A percentile compares a stretch with the other conserved stretches of the same genome.
These are phyloP conservation scores for Melampsora larici-populina DNA, from an alignment of 1,284 basidiomycete genomes.

Conservation along the genomic window DNA sequence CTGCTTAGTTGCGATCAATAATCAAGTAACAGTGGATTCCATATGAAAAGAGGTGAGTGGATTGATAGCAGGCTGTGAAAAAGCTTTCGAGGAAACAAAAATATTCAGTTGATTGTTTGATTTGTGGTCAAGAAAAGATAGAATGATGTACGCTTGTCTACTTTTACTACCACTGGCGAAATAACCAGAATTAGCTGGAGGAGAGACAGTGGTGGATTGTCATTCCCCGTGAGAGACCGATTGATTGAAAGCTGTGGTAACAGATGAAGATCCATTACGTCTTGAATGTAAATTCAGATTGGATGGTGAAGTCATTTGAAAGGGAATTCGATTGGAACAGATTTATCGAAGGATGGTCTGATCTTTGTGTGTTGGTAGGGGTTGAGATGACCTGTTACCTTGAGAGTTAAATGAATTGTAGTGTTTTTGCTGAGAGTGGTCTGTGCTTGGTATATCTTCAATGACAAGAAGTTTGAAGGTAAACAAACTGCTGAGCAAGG, in stretches of 20 bases:
- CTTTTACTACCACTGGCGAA: slow-evolving; percentile 23
- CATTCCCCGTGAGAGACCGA: background rate
- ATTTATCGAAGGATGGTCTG: too few species aligned
- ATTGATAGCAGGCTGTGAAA: slow-evolving; percentile 9
- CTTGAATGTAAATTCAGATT: background rate
- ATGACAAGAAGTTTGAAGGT: too few species aligned
- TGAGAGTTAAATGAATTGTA: too few species aligned
- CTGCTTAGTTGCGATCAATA: slow-evolving; percentile 89
- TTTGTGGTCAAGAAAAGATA: background rate
- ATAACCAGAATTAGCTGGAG: background rate
- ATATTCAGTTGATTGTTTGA: background rate
- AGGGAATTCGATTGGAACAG: background rate
- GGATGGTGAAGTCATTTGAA: too few species aligned
- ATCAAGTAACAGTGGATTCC: slow-evolving; percentile 89
- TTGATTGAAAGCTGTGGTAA: slow-evolving; percentile 4
- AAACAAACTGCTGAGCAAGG: too few species aligned
- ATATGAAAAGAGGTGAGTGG: slow-evolving; percentile 57
- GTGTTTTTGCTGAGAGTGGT: too few species aligned
- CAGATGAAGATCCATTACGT: slow-evolving; percentile 6
- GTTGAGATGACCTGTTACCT: too few species aligned
- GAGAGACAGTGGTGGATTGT: background rate
- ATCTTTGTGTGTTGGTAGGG: too few species aligned
- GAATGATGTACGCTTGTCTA: slow-evolving; percentile 10
- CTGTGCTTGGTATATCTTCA: too few species aligned
- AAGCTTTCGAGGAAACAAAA: slow-evolving; percentile 2